phyloP scores from a whole-genome alignment of 257 asterid genomes.

The Lycium ferocissimum region DNA sequence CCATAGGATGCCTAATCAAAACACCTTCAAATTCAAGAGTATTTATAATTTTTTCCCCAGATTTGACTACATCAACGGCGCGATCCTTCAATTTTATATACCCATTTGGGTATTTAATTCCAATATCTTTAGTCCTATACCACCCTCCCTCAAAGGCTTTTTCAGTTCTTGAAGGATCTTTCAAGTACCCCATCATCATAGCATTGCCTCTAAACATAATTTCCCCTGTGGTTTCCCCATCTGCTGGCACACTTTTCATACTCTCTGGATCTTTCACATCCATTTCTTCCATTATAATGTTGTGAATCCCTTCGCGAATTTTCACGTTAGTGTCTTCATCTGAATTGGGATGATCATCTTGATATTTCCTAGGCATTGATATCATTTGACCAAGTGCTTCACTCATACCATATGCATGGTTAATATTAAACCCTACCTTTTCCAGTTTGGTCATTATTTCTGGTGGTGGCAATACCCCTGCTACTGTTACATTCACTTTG shows the following conservation, averaged over 20 bases:
- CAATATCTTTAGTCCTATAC: conserved; percentile 76
- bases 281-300: conserved; percentile 52
- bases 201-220: conserved; percentile 73
- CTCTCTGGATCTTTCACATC: conserved; percentile 63
- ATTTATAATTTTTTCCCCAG: conserved; percentile 61
- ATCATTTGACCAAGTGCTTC: conserved; percentile 76
- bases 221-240: conserved; percentile 67
- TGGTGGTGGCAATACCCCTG: conserved; percentile 60
- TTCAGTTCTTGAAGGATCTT: conserved; percentile 49
- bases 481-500: conserved; percentile 55
- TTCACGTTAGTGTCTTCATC: conserved; percentile 40
- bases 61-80: conserved; percentile 50
- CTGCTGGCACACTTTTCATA: conserved; percentile 65
- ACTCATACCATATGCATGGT: conserved; percentile 62
- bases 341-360: conserved; percentile 28
- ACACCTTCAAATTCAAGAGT: conserved; percentile 65
- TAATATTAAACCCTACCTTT: conserved; percentile 53
- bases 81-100: conserved; percentile 66
- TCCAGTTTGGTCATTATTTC: conserved; percentile 49
- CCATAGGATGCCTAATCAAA: conserved; percentile 56
- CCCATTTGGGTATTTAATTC: conserved; percentile 59
- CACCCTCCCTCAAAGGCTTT: conserved; percentile 73
- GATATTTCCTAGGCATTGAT: conserved; percentile 44
- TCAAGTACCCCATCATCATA: conserved; percentile 67
- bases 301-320: conserved; percentile 58